These are phyloP conservation scores for Dictyostelium purpureum DNA, from an alignment of 78 protist genomes.

Conservation along the genomic window DNA sequence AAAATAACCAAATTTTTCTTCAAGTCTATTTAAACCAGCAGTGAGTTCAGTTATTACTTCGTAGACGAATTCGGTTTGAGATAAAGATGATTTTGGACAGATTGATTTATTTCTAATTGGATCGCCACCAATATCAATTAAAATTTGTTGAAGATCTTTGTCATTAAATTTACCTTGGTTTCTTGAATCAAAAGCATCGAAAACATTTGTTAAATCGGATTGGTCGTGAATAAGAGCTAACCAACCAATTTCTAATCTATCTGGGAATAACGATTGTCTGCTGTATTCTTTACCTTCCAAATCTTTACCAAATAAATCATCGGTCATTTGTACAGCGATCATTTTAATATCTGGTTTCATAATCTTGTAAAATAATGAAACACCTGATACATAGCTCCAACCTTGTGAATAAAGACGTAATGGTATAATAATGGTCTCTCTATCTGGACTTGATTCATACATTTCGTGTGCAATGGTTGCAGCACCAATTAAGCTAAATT, in stretches of 20 bases:
- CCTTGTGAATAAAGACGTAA: conserved; percentile 39
- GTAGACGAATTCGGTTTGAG: conserved; percentile 67
- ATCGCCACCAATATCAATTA: conserved; percentile 49
- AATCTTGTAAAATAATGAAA: conserved; percentile 15
- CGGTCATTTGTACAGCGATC: conserved; percentile 64
- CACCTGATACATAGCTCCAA: conserved; percentile 60
- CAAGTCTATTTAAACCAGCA: not conserved
- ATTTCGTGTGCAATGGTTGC: conserved; percentile 68
- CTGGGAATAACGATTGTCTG: conserved; percentile 72
- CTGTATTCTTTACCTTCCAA: conserved; percentile 50
- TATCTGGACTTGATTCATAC: conserved; percentile 25
- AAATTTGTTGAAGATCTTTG: not conserved
- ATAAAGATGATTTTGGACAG: conserved; percentile 29
- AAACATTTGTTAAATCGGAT: conserved; percentile 63
- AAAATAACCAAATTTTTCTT: not conserved
- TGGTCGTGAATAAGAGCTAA: conserved; percentile 62
- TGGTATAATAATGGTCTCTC: conserved; percentile 61
- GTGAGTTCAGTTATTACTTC: conserved; percentile 25
- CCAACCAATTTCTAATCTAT: conserved; percentile 71
- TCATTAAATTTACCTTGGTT: conserved; percentile 56
- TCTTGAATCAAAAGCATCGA: conserved; percentile 66
- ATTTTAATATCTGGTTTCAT: conserved; percentile 18
- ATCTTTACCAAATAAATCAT: conserved; percentile 64
- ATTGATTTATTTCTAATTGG: not conserved
- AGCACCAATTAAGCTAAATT: conserved; percentile 49